A percentile compares a stretch with the other conserved stretches of the same genome.
Conservation (phyloP, 768 basidiomycete species). For the Paxillus rubicundulus region DNA sequence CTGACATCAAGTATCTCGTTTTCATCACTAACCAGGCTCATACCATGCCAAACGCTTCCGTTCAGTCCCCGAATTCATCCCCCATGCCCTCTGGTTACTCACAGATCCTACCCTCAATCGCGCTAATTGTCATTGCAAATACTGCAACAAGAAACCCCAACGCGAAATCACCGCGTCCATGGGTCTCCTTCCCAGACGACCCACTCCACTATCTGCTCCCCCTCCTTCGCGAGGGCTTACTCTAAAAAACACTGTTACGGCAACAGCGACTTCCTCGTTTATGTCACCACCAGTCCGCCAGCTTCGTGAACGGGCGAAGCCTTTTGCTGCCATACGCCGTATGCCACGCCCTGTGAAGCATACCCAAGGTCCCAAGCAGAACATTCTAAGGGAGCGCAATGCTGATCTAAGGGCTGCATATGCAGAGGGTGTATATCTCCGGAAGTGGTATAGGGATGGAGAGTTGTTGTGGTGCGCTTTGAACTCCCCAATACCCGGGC, state of each 20-base stretch:
- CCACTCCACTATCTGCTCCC: slow-evolving; percentile 32
- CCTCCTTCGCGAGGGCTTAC: slow-evolving; percentile 17
- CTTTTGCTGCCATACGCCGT: slow-evolving; percentile 43
- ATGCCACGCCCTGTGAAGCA: slow-evolving; percentile 34
- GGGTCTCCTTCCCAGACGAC: slow-evolving; percentile 39
- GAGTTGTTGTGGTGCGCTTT: slow-evolving; percentile 74
- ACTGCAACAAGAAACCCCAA: slow-evolving; percentile 69
- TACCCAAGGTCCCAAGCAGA: slow-evolving; percentile 40
- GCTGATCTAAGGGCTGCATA: slow-evolving; percentile 61
- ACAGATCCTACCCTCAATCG: slow-evolving; percentile 47
- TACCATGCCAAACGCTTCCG: slow-evolving; percentile 55
- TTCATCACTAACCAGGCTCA: slow-evolving; percentile 35
- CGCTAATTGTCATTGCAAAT: slow-evolving; percentile 68
- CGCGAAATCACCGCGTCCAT: slow-evolving; percentile 65
- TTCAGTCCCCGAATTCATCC: slow-evolving; percentile 81
- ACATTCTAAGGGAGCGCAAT: slow-evolving; percentile 60
- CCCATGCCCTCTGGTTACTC: slow-evolving; percentile 80
- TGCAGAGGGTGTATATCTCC: slow-evolving; percentile 43
- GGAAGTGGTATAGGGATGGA: slow-evolving; percentile 62
- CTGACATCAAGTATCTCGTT: background rate
- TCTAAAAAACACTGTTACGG: slow-evolving; percentile 9
- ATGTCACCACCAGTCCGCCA: slow-evolving; percentile 8
- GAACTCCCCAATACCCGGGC: slow-evolving; percentile 45
- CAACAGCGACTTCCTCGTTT: slow-evolving; percentile 18
- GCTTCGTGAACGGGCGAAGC: slow-evolving; percentile 28